phyloP scores from a whole-genome alignment of 768 basidiomycete genomes.

The Omphalotus guepiniiformis region DNA sequence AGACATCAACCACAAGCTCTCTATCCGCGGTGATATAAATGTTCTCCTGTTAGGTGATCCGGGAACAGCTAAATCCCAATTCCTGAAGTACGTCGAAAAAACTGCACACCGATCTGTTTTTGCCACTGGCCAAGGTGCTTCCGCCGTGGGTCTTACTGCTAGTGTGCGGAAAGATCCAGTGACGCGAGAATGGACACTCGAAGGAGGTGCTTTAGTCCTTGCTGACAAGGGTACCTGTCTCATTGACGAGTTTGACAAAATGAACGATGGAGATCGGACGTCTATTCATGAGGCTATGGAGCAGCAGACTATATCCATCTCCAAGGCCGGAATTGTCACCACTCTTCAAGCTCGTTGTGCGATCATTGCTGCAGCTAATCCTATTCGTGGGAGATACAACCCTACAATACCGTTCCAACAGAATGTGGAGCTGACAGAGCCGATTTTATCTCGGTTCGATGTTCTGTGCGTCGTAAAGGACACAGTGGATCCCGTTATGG shows the following conservation, averaged over 20 bases:
- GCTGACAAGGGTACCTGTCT: constrained; percentile 97
- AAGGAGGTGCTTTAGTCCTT: constrained; percentile 96
- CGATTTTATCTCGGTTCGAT: constrained; percentile 97
- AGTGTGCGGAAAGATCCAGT: constrained; percentile 98
- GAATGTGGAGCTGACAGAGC: constrained; percentile 98
- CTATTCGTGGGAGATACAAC: constrained; percentile 94
- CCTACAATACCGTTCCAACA: constrained; percentile 98
- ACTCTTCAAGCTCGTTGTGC: constrained; percentile 96
- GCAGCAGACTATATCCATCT: constrained; percentile 98
- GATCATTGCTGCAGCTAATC: constrained; percentile 97
- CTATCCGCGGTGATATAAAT: constrained; percentile 97
- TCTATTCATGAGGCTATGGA: constrained; percentile 99
- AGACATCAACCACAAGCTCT: constrained; percentile 94
- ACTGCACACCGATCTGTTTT: constrained; percentile 97
- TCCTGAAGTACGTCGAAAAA: constrained; percentile 98
- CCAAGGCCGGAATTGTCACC: constrained; percentile 99
- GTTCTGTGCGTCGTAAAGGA: constrained; percentile 98
- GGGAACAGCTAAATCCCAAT: constrained; percentile 98
- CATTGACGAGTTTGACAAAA: constrained; percentile 99
- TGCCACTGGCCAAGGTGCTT: constrained; percentile 97
- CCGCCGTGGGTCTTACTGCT: constrained; percentile 96
- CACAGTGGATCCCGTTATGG: constrained; percentile 92
- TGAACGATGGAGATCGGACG: constrained; percentile 97
- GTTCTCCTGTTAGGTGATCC: constrained; percentile 95
- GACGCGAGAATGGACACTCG: constrained; percentile 97